Percentiles rank a stretch among this genome's conserved stretches.
Evolutionary conservation across 2,329 filamentous ascomycete genomes (phyloP).

Genomic region (Coniella vitis): DNA sequence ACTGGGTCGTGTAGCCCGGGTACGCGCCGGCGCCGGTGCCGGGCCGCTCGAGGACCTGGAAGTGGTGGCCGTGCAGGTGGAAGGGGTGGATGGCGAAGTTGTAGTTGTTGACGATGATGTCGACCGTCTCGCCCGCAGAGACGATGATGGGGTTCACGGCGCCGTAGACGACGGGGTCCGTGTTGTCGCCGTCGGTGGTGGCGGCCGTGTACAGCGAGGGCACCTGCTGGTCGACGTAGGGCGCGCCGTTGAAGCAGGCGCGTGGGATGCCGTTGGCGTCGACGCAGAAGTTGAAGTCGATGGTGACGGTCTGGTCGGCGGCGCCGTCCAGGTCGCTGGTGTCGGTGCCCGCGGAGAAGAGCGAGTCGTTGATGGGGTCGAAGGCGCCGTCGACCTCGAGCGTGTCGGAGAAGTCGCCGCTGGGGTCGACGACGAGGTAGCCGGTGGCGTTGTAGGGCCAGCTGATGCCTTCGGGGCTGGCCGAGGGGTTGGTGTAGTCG

Average conservation of each 20-base stretch:
- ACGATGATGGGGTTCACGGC: slow-evolving; percentile 35
- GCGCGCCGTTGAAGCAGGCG: slow-evolving; percentile 56
- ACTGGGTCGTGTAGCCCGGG: slow-evolving; percentile 24
- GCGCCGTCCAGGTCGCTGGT: slow-evolving; percentile 40
- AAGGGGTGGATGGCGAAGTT: slow-evolving; percentile 43
- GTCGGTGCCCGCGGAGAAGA: slow-evolving; percentile 48
- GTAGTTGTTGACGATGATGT: slow-evolving; percentile 45
- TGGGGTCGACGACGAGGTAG: slow-evolving; percentile 32
- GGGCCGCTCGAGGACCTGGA: slow-evolving; percentile 42
- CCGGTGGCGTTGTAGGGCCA: slow-evolving; percentile 38
- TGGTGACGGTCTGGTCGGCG: slow-evolving; percentile 48
- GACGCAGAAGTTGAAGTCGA: slow-evolving; percentile 52
- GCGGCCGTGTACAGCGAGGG: slow-evolving; percentile 67
- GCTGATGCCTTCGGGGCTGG: slow-evolving; percentile 16
- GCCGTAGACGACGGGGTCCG: slow-evolving; percentile 35
- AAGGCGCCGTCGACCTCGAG: slow-evolving; percentile 28
- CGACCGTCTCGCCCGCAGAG: slow-evolving; percentile 31
- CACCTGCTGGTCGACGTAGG: slow-evolving; percentile 62
- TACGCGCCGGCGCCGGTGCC: slow-evolving; percentile 30
- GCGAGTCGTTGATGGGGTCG: slow-evolving; percentile 56
- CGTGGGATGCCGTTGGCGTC: slow-evolving; percentile 57
- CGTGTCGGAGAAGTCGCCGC: slow-evolving; percentile 20
- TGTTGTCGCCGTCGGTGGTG: slow-evolving; percentile 42
- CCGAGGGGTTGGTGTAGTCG: slow-evolving; percentile 30
- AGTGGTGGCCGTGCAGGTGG: slow-evolving; percentile 50